These are phyloP conservation scores for Arabidopsis hybrid DNA, from an alignment of 441 rosid species.

Conservation along the genomic window DNA sequence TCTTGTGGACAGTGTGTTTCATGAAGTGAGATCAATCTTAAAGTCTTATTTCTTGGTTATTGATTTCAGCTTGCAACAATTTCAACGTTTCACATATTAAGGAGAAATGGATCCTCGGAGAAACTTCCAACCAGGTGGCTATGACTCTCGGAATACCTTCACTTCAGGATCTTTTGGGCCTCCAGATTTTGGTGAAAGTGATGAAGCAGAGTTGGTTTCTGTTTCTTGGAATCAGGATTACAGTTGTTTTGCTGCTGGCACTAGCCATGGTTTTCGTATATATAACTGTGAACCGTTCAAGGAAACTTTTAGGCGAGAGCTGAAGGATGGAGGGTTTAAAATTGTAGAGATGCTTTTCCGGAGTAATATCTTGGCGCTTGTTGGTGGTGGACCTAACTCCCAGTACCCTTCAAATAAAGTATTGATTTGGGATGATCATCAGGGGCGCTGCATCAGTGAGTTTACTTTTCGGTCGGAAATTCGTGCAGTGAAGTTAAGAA, in stretches of 20 bases:
- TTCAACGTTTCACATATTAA: conserved; percentile 37
- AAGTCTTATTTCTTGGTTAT: conserved; percentile 14
- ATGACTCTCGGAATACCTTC: conserved; percentile 40
- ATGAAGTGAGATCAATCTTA: conserved; percentile 20
- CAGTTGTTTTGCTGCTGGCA: conserved; percentile 85
- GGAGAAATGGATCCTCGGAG: conserved; percentile 58
- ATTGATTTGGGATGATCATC: conserved; percentile 92
- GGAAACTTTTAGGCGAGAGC: conserved; percentile 79
- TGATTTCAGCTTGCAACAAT: conserved; percentile 38
- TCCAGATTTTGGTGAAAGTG: conserved; percentile 49
- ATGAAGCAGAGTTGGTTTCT: conserved; percentile 66
- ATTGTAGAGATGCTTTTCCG: conserved; percentile 97
- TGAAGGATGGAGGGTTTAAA: conserved; percentile 76
- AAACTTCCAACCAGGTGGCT: conserved; percentile 40
- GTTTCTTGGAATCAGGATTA: conserved; percentile 91
- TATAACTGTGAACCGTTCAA: conserved; percentile 85
- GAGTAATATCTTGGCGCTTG: conserved; percentile 88
- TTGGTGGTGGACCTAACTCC: conserved; percentile 73
- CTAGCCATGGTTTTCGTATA: conserved; percentile 78
- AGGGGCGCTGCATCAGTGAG: conserved; percentile 84
- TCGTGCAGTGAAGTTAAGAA: conserved; percentile 77
- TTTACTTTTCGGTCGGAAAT: conserved; percentile 84
- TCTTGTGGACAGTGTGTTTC: conserved; percentile 7
- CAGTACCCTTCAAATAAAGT: conserved; percentile 89
- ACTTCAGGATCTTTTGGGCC: conserved; percentile 46